phyloP scores from a whole-genome alignment of 306 rosid genomes.

The Macrotyloma uniflorum region DNA sequence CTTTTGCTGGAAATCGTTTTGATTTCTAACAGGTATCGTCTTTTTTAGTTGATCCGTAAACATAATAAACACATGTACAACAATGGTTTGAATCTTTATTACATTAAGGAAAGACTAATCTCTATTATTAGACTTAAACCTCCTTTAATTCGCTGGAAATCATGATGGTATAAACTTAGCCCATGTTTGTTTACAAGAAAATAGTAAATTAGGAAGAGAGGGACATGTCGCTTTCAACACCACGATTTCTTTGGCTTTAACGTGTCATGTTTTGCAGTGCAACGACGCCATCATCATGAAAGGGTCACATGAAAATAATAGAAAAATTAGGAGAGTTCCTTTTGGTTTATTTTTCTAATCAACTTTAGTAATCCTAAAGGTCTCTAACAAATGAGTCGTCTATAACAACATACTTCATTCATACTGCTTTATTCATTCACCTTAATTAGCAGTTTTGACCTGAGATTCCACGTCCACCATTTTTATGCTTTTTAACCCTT shows the following conservation, averaged over 20 bases:
- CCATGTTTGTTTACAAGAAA: too few species aligned
- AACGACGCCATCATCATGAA: not conserved
- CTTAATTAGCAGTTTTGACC: not conserved
- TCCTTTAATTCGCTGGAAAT: too few species aligned
- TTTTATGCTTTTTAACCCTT: slow-evolving; percentile 16
- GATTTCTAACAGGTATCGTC: too few species aligned
- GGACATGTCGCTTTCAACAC: too few species aligned
- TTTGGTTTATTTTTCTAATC: not conserved
- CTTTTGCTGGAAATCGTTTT: too few species aligned
- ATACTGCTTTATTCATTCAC: not conserved
- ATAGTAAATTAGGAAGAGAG: too few species aligned
- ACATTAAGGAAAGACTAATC: too few species aligned
- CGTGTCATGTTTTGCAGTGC: not conserved
- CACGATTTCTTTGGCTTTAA: not conserved
- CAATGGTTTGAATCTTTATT: too few species aligned
- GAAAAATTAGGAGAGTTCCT: not conserved
- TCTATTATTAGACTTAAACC: too few species aligned
- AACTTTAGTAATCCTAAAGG: not conserved
- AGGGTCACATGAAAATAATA: not conserved
- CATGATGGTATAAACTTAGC: too few species aligned
- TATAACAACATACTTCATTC: not conserved
- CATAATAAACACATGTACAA: too few species aligned
- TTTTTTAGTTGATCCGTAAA: too few species aligned
- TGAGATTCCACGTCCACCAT: slow-evolving; percentile 13
- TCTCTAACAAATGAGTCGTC: not conserved